Evolutionary conservation across 495 filamentous ascomycete species (phyloP).

Genomic region (Hypomontagnella monticulosa): DNA sequence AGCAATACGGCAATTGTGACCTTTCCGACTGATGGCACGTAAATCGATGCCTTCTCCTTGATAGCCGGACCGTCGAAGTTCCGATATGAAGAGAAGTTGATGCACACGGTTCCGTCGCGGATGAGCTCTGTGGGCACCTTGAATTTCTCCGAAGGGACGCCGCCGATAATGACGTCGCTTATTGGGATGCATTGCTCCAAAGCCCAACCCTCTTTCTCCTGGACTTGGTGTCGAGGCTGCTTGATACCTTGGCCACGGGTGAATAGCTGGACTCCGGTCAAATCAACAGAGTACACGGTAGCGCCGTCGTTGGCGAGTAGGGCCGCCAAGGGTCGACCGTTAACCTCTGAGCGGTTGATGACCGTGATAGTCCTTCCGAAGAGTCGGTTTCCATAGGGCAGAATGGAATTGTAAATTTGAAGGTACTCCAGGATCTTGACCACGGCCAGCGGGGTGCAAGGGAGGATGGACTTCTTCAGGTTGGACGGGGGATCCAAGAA

Average conservation of each 20-base stretch:
- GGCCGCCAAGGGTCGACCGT: slow-evolving; percentile 92
- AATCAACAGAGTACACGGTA: slow-evolving; percentile 91
- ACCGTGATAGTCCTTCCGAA: slow-evolving; percentile 93
- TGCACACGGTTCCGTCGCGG: slow-evolving; percentile 89
- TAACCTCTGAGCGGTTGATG: slow-evolving; percentile 94
- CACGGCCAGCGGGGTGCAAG: slow-evolving; percentile 93
- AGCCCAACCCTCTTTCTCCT: slow-evolving; percentile 76
- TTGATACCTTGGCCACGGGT: slow-evolving; percentile 85
- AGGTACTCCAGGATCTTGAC: slow-evolving; percentile 97
- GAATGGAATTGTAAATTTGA: slow-evolving; percentile 94
- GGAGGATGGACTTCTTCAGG: slow-evolving; percentile 86
- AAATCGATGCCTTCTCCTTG: slow-evolving; percentile 95
- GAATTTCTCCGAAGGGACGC: slow-evolving; percentile 85
- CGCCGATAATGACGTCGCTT: slow-evolving; percentile 93
- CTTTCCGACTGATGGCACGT: slow-evolving; percentile 95
- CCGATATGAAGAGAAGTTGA: slow-evolving; percentile 97
- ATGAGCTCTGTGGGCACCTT: slow-evolving; percentile 87
- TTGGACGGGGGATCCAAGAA: slow-evolving; percentile 83
- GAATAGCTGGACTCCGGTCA: slow-evolving; percentile 92
- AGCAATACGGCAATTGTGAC: slow-evolving; percentile 94
- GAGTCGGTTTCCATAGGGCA: slow-evolving; percentile 91
- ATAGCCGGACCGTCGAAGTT: slow-evolving; percentile 86
- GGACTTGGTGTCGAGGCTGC: slow-evolving; percentile 82
- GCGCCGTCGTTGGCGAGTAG: slow-evolving; percentile 96
- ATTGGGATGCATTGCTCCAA: slow-evolving; percentile 82